These are phyloP conservation scores for Termitomyces sp. DNA, from an alignment of 768 basidiomycete species.

Conservation along the genomic window DNA sequence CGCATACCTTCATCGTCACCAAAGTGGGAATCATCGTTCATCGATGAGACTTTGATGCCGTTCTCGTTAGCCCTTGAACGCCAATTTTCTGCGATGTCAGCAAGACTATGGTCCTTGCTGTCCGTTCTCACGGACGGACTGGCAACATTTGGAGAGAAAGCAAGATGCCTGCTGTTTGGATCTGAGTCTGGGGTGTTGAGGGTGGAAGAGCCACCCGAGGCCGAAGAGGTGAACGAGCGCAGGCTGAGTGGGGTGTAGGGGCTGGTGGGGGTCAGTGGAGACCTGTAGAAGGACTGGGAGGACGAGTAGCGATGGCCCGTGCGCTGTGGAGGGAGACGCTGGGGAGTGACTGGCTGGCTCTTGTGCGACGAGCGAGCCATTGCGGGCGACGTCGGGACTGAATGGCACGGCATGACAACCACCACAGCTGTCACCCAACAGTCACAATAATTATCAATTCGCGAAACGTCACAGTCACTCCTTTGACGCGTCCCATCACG, in stretches of 20 bases:
- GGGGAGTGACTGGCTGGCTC: constrained; percentile 56
- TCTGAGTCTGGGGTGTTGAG: constrained; percentile 57
- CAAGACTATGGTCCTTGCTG: constrained; percentile 41
- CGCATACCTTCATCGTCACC: constrained; percentile 40
- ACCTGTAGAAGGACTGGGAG: constrained; percentile 42
- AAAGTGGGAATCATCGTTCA: constrained; percentile 42
- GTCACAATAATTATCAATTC: constrained; percentile 4
- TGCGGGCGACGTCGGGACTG: constrained; percentile 42
- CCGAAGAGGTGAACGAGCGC: constrained; percentile 52
- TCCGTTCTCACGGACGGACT: constrained; percentile 12
- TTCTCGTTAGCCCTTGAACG: constrained; percentile 65
- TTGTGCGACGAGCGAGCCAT: constrained; percentile 32
- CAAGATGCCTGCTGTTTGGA: constrained; percentile 30
- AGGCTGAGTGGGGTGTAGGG: constrained; percentile 70
- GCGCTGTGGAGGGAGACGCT: constrained; percentile 42
- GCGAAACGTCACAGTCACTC: constrained; percentile 15
- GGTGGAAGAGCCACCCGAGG: constrained; percentile 44
- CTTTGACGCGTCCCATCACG: constrained; percentile 13
- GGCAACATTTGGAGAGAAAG: constrained; percentile 39
- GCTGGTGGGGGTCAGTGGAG: constrained; percentile 59
- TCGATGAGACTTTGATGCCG: constrained; percentile 57
- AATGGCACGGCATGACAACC: constrained; percentile 22
- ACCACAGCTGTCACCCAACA: constrained; percentile 10
- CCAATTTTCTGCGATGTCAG: constrained; percentile 66
- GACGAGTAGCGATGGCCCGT: constrained; percentile 37